Conservation (phyloP, 805 yeast genomes). For the Groenewaldozyma salmanticensis region DNA sequence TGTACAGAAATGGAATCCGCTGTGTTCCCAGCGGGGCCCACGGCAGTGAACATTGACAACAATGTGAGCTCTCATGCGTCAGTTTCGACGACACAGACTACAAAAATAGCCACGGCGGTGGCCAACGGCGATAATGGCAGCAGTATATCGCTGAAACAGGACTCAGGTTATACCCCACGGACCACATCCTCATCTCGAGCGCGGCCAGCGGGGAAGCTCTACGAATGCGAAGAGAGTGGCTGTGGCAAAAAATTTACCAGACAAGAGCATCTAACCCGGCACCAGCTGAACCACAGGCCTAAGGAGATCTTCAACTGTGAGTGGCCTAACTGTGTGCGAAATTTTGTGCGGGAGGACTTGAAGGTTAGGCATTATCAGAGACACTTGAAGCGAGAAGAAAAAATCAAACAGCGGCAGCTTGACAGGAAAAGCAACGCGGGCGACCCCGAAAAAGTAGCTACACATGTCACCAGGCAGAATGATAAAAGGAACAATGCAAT, state of each 20-base stretch:
- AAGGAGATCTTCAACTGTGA: conserved; percentile 26
- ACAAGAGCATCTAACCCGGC: conserved; percentile 21
- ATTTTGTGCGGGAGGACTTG: conserved; percentile 29
- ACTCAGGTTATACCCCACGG: no score
- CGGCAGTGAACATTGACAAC: no score
- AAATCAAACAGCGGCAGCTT: neutral
- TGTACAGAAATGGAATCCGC: no score
- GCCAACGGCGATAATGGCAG: no score
- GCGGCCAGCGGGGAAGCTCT: conserved; percentile 18
- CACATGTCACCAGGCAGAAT: no score
- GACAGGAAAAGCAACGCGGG: neutral
- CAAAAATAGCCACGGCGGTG: no score
- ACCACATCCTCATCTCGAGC: no score
- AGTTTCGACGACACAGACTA: no score
- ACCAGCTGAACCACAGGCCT: conserved; percentile 25
- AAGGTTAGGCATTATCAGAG: conserved; percentile 26
- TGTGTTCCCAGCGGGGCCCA: no score
- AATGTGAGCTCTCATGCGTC: no score
- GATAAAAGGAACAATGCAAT: neutral
- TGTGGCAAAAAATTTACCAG: conserved; percentile 23
- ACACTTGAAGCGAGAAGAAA: conserved; percentile 16
- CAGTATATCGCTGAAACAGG: no score
- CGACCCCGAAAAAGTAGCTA: no score
- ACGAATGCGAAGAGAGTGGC: conserved; percentile 20
- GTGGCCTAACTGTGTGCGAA: conserved; percentile 26